Percentiles rank a stretch among this genome's conserved stretches.
These are phyloP conservation scores for Chloroidium sp. DNA, from an alignment of 163 green algal species.

Conservation along the genomic window DNA sequence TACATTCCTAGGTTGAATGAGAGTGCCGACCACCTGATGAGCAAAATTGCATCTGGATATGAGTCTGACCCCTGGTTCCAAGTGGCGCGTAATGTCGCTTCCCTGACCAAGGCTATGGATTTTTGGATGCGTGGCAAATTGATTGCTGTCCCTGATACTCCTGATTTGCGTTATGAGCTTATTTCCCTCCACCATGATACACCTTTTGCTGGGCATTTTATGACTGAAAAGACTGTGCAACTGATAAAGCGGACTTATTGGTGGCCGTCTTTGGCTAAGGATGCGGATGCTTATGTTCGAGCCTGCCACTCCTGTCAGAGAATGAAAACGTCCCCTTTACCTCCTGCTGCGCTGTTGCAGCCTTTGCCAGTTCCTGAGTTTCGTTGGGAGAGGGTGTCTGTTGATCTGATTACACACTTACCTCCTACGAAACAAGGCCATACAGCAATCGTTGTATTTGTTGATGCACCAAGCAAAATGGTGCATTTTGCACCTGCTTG, in stretches of 20 bases:
- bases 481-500: slow-evolving; percentile 26
- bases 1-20: no score
- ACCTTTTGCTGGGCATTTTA: slow-evolving; percentile 10
- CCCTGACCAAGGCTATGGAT: background rate
- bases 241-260: slow-evolving; percentile 19
- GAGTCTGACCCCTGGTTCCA: no score
- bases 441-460: slow-evolving; percentile 42
- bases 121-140: slow-evolving; percentile 4
- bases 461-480: slow-evolving; percentile 48
- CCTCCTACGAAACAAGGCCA: slow-evolving; percentile 15
- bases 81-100: no score
- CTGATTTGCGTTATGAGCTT: background rate
- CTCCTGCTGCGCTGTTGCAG: slow-evolving; percentile 7
- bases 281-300: slow-evolving; percentile 13
- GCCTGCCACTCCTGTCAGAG: slow-evolving; percentile 20
- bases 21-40: background rate
- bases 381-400: slow-evolving; percentile 15
- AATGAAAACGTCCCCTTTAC: slow-evolving; percentile 13
- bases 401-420: slow-evolving; percentile 27
- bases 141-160: slow-evolving; percentile 4
- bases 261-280: slow-evolving; percentile 29
- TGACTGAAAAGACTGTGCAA: slow-evolving; percentile 2
- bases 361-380: slow-evolving; percentile 19
- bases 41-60: no score
- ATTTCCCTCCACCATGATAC: slow-evolving; percentile 7